A percentile compares a stretch with the other conserved stretches of the same genome.
Conservation (phyloP, 306 rosid species). For the Heteromeles arbutifolia region DNA sequence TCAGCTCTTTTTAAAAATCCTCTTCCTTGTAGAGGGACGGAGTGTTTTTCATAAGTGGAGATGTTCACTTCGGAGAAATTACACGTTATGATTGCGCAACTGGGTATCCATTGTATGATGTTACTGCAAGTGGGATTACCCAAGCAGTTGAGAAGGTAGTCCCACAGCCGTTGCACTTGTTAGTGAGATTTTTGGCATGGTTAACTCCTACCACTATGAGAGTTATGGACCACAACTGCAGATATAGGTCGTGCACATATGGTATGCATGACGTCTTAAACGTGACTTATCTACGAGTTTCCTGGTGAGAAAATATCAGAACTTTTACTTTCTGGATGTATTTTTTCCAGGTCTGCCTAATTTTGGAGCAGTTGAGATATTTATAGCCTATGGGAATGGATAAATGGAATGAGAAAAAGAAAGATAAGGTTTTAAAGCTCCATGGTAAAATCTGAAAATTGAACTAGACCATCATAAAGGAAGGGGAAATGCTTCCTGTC, state of each 20-base stretch:
- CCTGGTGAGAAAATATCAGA: background rate
- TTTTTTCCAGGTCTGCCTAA: constrained; percentile 57
- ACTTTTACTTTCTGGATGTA: constrained; percentile 17
- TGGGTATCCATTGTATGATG: constrained; percentile 66
- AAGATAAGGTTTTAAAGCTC: background rate
- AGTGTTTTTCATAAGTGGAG: constrained; percentile 73
- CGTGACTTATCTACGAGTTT: background rate
- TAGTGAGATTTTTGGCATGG: constrained; percentile 58
- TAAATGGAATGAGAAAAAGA: background rate
- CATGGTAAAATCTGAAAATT: background rate
- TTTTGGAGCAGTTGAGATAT: constrained; percentile 59
- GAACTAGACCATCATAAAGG: no score
- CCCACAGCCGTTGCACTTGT: constrained; percentile 38
- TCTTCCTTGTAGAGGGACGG: constrained; percentile 49
- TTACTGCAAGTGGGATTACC: constrained; percentile 78
- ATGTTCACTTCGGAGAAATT: constrained; percentile 88
- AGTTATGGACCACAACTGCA: constrained; percentile 55
- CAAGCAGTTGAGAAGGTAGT: constrained; percentile 59
- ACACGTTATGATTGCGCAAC: constrained; percentile 68
- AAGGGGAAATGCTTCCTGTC: background rate
- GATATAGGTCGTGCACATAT: constrained; percentile 54
- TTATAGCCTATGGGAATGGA: background rate
- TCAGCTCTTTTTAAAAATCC: constrained; percentile 6
- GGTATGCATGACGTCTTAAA: constrained; percentile 40
- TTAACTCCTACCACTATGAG: constrained; percentile 69